Evolutionary conservation across 352 stramenopile genomes (phyloP).

Genomic region (Phytophthora citricola): DNA sequence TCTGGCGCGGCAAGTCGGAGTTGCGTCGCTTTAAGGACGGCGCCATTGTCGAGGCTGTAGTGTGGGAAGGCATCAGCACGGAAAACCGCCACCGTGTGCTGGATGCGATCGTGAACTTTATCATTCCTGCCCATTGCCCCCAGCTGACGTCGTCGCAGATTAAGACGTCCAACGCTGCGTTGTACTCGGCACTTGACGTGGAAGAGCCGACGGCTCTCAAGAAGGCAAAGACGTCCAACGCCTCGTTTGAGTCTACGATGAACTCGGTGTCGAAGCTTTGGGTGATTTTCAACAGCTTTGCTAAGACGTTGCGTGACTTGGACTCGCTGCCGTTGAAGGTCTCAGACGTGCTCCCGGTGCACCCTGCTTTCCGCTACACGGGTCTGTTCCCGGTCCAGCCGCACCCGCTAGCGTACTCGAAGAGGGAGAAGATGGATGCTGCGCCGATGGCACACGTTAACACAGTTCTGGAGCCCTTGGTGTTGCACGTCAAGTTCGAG

Average conservation of each 20-base stretch:
- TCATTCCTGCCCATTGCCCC: constrained; percentile 69
- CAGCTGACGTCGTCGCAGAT: constrained; percentile 60
- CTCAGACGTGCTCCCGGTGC: constrained; percentile 77
- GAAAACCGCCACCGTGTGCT: constrained; percentile 79
- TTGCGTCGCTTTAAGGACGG: constrained; percentile 92
- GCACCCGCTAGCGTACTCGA: constrained; percentile 88
- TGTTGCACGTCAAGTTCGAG: constrained; percentile 85
- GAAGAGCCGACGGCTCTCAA: constrained; percentile 55
- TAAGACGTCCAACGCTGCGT: constrained; percentile 76
- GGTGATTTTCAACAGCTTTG: constrained; percentile 84
- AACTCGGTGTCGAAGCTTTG: constrained; percentile 79
- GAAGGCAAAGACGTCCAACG: constrained; percentile 37
- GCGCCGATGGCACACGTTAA: constrained; percentile 68
- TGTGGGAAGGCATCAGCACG: constrained; percentile 83
- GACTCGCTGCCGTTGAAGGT: constrained; percentile 89
- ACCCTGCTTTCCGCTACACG: constrained; percentile 88
- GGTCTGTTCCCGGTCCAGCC: constrained; percentile 83
- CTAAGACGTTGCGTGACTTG: constrained; percentile 76
- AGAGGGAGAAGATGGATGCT: constrained; percentile 63
- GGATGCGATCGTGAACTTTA: constrained; percentile 81
- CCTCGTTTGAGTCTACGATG: constrained; percentile 79
- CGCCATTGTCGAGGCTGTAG: constrained; percentile 88
- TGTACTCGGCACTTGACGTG: constrained; percentile 74
- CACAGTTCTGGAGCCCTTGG: constrained; percentile 78
- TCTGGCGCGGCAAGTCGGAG: constrained; percentile 91